These are phyloP conservation scores for Coccomyxa subellipsoidea DNA, from an alignment of 163 green algal genomes.

Conservation along the genomic window DNA sequence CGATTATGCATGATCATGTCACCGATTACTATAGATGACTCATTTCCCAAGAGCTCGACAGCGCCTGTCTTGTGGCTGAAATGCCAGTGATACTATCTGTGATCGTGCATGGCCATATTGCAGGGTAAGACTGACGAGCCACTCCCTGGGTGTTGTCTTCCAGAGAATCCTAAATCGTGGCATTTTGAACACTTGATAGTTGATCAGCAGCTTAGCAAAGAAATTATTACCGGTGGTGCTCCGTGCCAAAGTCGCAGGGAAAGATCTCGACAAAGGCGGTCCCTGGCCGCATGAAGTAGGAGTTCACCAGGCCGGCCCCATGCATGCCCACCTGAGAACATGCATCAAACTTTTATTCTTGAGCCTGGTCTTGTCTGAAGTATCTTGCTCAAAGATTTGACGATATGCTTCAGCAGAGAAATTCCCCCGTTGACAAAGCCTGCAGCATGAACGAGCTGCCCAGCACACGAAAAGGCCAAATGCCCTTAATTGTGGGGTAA, in stretches of 20 bases:
- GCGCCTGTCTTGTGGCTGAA: too few species aligned
- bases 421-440: neutral
- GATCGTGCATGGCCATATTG: too few species aligned
- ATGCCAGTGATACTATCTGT: too few species aligned
- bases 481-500: neutral
- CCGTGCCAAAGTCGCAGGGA: slow-evolving; percentile 13
- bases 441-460: neutral
- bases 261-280: slow-evolving; percentile 22
- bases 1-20: too few species aligned
- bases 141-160: too few species aligned
- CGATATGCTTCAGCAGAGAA: neutral
- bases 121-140: too few species aligned
- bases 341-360: neutral
- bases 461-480: neutral
- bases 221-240: neutral
- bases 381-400: neutral
- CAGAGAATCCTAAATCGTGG: too few species aligned
- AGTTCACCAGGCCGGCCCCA: slow-evolving; percentile 22
- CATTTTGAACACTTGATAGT: too few species aligned
- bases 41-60: too few species aligned
- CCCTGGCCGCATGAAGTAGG: slow-evolving; percentile 24
- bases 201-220: too few species aligned
- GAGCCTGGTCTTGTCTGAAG: neutral
- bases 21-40: too few species aligned
- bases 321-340: slow-evolving; percentile 25